phyloP scores from a whole-genome alignment of 208 protist species.

The Lotmaria passim region DNA sequence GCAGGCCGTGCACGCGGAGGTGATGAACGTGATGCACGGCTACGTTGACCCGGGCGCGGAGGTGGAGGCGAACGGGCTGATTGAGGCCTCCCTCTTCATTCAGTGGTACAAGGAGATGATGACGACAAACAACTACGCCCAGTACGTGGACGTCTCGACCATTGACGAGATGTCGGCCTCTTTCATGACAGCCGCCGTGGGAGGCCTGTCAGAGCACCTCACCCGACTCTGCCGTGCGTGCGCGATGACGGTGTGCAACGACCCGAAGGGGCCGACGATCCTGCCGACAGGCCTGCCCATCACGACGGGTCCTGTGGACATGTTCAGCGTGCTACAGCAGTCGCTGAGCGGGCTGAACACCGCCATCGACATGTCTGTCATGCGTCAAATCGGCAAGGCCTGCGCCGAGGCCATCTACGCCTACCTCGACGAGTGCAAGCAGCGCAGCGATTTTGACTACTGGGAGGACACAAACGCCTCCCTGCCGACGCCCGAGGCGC shows the following conservation, averaged over 20 bases:
- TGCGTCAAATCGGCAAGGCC: slow-evolving; percentile 77
- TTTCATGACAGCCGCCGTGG: slow-evolving; percentile 79
- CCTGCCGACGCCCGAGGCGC: slow-evolving; percentile 24
- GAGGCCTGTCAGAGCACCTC: slow-evolving; percentile 76
- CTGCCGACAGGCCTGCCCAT: slow-evolving; percentile 63
- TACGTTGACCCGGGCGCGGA: slow-evolving; percentile 60
- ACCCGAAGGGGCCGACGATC: slow-evolving; percentile 57
- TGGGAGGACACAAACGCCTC: slow-evolving; percentile 77
- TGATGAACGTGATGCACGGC: slow-evolving; percentile 73
- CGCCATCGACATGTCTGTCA: slow-evolving; percentile 70
- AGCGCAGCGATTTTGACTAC: slow-evolving; percentile 82
- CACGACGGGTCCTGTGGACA: slow-evolving; percentile 84
- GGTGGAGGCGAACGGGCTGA: slow-evolving; percentile 69
- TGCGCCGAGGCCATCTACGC: slow-evolving; percentile 77
- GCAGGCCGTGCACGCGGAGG: slow-evolving; percentile 65
- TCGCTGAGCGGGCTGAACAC: slow-evolving; percentile 74
- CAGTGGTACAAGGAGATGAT: slow-evolving; percentile 89
- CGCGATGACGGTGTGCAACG: slow-evolving; percentile 68
- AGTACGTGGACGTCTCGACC: slow-evolving; percentile 61
- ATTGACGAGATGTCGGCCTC: slow-evolving; percentile 70
- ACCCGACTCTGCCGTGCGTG: slow-evolving; percentile 76
- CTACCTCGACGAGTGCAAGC: slow-evolving; percentile 80
- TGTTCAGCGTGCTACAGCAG: slow-evolving; percentile 89
- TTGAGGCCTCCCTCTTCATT: slow-evolving; percentile 84
- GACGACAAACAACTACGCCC: slow-evolving; percentile 63